A percentile compares a stretch with the other conserved stretches of the same genome.
Evolutionary conservation across 129 eudicot genomes (phyloP).

Genomic region (Saposhnikovia divaricata): DNA sequence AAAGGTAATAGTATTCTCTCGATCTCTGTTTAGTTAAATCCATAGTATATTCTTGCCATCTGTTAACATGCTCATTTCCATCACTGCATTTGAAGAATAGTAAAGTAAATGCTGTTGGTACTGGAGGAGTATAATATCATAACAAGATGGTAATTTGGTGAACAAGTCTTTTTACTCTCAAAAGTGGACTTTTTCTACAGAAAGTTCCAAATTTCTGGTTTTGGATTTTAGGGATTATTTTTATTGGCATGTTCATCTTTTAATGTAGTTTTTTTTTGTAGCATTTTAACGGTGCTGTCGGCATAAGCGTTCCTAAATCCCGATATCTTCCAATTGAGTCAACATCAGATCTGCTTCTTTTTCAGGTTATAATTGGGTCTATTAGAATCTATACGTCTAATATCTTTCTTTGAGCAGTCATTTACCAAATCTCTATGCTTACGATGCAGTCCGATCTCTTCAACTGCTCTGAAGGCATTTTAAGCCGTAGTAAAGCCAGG

Average conservation of each 20-base stretch:
- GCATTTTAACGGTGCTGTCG: background rate
- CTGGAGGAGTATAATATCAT: background rate
- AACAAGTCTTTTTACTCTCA: background rate
- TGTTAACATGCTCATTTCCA: background rate
- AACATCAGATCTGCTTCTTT: slow-evolving; percentile 66
- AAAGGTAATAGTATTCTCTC: background rate
- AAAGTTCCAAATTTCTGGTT: background rate
- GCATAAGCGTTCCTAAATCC: slow-evolving; percentile 6
- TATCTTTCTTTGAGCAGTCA: background rate
- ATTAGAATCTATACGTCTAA: background rate
- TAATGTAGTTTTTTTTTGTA: background rate
- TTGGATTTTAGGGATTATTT: background rate
- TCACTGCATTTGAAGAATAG: background rate
- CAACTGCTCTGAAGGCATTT: slow-evolving; percentile 3
- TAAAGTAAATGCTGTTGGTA: slow-evolving; percentile 1
- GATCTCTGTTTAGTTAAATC: background rate
- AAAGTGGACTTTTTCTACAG: background rate
- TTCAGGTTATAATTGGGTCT: slow-evolving; percentile 42
- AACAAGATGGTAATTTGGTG: background rate
- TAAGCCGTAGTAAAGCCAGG: slow-evolving; percentile 2
- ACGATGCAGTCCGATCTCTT: slow-evolving; percentile 5
- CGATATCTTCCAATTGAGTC: slow-evolving; percentile 4
- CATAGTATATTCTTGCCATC: background rate
- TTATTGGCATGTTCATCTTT: background rate
- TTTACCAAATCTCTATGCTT: background rate